A percentile compares a stretch with the other conserved stretches of the same genome.
Conservation (phyloP, 805 yeast species). For the Candida awuae region DNA sequence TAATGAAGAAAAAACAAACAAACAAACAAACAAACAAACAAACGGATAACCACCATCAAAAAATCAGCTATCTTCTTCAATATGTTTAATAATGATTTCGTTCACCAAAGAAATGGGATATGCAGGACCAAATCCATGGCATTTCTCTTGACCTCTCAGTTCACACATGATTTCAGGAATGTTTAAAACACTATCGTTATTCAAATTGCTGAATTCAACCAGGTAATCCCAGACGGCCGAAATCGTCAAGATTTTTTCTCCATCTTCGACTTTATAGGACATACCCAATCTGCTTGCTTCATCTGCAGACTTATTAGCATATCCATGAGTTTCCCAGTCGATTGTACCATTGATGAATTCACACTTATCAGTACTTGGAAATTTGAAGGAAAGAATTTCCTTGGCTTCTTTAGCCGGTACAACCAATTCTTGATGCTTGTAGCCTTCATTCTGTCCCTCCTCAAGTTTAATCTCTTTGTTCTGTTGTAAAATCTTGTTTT, state of each 20-base stretch:
- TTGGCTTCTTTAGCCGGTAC: background rate
- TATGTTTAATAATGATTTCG: conserved; percentile 24
- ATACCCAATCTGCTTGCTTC: conserved; percentile 14
- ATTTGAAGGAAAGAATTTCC: conserved; percentile 11
- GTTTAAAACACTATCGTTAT: conserved; percentile 44
- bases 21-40: background rate
- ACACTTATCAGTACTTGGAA: conserved; percentile 20
- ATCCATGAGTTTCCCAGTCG: conserved; percentile 12
- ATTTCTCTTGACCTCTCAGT: conserved; percentile 60
- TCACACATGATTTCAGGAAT: conserved; percentile 48
- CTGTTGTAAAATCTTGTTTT: conserved; percentile 46
- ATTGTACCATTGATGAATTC: conserved; percentile 20
- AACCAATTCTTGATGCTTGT: no score
- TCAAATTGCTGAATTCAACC: conserved; percentile 38
- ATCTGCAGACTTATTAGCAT: conserved; percentile 1
- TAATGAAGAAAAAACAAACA: no score
- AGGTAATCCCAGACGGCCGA: conserved; percentile 83
- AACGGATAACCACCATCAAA: background rate
- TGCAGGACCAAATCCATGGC: conserved; percentile 78
- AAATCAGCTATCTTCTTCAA: conserved; percentile 4
- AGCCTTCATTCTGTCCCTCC: background rate
- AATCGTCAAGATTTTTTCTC: conserved; percentile 49
- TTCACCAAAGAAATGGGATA: conserved; percentile 42
- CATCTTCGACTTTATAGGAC: conserved; percentile 23
- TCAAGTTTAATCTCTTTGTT: background rate